Conservation (phyloP, 2,329 filamentous ascomycete species). For the Orbilia ellipsospora region DNA sequence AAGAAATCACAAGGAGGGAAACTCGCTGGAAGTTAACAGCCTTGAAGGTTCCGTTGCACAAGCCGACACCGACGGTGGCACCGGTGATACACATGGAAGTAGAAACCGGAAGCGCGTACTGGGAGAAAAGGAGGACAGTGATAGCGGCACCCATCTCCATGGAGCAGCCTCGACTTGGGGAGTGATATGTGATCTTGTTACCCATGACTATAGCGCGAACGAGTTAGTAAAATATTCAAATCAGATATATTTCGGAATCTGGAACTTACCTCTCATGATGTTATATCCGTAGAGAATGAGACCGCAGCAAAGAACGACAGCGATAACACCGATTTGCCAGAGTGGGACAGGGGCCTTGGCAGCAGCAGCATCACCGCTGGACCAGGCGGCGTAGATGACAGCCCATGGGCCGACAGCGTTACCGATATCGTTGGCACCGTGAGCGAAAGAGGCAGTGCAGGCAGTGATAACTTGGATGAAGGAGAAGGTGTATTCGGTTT, state of each 20-base stretch:
- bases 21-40: slow-evolving; percentile 72
- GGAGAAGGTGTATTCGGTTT: slow-evolving; percentile 73
- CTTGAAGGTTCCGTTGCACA: slow-evolving; percentile 70
- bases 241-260: background rate
- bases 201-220: slow-evolving; percentile 65
- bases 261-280: slow-evolving; percentile 69
- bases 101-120: slow-evolving; percentile 72
- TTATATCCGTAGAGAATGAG: slow-evolving; percentile 74
- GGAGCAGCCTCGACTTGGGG: slow-evolving; percentile 70
- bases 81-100: slow-evolving; percentile 75
- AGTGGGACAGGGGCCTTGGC: slow-evolving; percentile 66
- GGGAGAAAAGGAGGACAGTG: slow-evolving; percentile 73
- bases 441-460: slow-evolving; percentile 78
- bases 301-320: slow-evolving; percentile 68
- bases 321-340: slow-evolving; percentile 71
- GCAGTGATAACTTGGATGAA: slow-evolving; percentile 75
- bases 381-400: slow-evolving; percentile 72
- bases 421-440: slow-evolving; percentile 75
- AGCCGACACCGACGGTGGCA: slow-evolving; percentile 72
- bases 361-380: slow-evolving; percentile 68
- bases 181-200: slow-evolving; percentile 73
- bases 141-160: slow-evolving; percentile 72
- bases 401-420: slow-evolving; percentile 74
- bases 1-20: slow-evolving; percentile 70
- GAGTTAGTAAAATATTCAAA: slow-evolving; percentile 11